Conservation (phyloP, 306 rosid species). For the Begonia loranthoides region DNA sequence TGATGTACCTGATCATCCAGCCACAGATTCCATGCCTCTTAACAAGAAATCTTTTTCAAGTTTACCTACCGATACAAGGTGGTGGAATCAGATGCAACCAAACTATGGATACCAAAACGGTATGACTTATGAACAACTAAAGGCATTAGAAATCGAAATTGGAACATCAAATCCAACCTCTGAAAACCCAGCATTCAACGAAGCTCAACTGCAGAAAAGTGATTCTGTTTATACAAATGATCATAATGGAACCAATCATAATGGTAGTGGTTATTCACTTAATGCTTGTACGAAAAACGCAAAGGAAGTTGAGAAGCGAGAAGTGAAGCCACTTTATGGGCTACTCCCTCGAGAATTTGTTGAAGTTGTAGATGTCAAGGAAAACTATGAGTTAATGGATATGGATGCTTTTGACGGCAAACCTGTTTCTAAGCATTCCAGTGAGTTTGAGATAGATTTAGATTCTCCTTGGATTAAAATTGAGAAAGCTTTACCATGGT, state of each 20-base stretch:
- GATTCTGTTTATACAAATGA: neutral
- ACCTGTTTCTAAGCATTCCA: constrained; percentile 27
- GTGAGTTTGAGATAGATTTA: constrained; percentile 32
- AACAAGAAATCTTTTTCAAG: constrained; percentile 30
- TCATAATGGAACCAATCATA: neutral
- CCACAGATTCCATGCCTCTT: constrained; percentile 26
- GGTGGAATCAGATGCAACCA: constrained; percentile 67
- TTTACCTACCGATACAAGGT: constrained; percentile 36
- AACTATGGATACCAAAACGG: constrained; percentile 33
- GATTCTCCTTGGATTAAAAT: constrained; percentile 52
- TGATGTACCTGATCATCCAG: constrained; percentile 34
- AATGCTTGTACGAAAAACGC: neutral
- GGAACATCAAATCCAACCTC: constrained; percentile 29
- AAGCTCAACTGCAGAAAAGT: no score
- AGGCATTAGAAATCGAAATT: constrained; percentile 27
- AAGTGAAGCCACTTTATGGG: constrained; percentile 8
- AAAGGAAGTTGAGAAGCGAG: constrained; percentile 20
- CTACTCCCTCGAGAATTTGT: constrained; percentile 16
- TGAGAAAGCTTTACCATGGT: constrained; percentile 58
- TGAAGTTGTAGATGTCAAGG: constrained; percentile 17
- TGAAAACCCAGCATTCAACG: constrained; percentile 6
- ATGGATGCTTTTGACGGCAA: constrained; percentile 21
- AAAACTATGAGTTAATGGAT: constrained; percentile 17
- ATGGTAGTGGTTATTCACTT: constrained; percentile 8
- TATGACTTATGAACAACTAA: constrained; percentile 31